phyloP scores from a whole-genome alignment of 2,329 filamentous ascomycete species.

The Iodosphaeria phyllophila region DNA sequence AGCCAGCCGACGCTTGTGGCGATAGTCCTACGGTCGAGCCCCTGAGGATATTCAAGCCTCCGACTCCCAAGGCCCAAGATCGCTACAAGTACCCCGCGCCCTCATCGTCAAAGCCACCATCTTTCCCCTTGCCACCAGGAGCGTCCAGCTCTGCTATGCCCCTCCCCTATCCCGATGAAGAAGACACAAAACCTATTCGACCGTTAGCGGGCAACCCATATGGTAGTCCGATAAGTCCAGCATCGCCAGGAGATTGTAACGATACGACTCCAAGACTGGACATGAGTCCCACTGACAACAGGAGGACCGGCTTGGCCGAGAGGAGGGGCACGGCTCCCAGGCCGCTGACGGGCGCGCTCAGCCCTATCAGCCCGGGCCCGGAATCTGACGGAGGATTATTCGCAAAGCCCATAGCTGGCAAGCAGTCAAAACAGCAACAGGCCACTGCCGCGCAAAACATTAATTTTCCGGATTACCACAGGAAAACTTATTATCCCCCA shows the following conservation, averaged over 20 bases:
- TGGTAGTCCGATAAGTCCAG: slow-evolving; percentile 13
- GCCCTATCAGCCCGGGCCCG: slow-evolving; percentile 62
- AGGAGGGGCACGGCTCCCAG: slow-evolving; percentile 66
- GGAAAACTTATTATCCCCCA: slow-evolving; percentile 41
- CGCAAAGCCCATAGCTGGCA: slow-evolving; percentile 40
- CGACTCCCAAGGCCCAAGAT: slow-evolving; percentile 31
- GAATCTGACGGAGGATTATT: slow-evolving; percentile 65
- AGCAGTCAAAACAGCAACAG: too few relatives aligned
- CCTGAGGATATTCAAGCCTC: slow-evolving; percentile 67
- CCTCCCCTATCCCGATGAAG: slow-evolving; percentile 58
- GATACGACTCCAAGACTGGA: slow-evolving; percentile 35
- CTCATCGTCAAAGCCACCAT: slow-evolving; percentile 29
- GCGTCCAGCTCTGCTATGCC: slow-evolving; percentile 51
- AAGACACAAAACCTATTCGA: slow-evolving; percentile 23
- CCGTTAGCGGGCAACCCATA: too few relatives aligned
- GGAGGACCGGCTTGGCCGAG: slow-evolving; percentile 54
- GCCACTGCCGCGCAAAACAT: slow-evolving; percentile 20
- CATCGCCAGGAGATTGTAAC: slow-evolving; percentile 22
- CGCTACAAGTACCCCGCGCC: slow-evolving; percentile 33
- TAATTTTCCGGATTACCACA: slow-evolving; percentile 30
- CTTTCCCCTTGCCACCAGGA: slow-evolving; percentile 46
- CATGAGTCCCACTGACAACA: slow-evolving; percentile 33
- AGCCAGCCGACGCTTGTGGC: slow-evolving; percentile 29
- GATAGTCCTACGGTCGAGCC: slow-evolving; percentile 71
- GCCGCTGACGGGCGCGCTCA: slow-evolving; percentile 43